Conservation (phyloP, 2,329 filamentous ascomycete species). For the Dactylellina leptospora region DNA sequence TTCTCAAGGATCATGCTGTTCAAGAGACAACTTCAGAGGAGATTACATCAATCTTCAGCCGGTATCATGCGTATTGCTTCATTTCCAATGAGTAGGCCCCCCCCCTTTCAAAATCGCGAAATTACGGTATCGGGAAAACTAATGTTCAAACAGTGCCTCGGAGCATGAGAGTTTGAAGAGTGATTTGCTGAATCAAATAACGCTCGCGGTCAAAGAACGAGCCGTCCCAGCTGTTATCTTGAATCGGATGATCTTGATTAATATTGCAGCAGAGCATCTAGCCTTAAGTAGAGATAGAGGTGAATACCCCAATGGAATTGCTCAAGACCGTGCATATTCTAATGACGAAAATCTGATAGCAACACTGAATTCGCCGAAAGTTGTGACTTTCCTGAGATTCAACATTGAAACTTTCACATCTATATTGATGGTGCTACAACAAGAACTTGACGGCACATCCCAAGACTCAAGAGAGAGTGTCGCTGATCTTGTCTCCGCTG, state of each 20-base stretch:
- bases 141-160: slow-evolving; percentile 64
- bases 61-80: slow-evolving; percentile 84
- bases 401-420: slow-evolving; percentile 80
- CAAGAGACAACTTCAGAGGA: slow-evolving; percentile 68
- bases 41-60: slow-evolving; percentile 81
- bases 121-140: not conserved
- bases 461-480: slow-evolving; percentile 64
- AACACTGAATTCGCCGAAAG: slow-evolving; percentile 58
- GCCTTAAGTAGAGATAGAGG: slow-evolving; percentile 70
- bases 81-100: slow-evolving; percentile 71
- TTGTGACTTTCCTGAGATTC: slow-evolving; percentile 75
- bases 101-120: not conserved
- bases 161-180: slow-evolving; percentile 83
- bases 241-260: slow-evolving; percentile 82
- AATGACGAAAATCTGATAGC: slow-evolving; percentile 59
- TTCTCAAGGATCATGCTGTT: slow-evolving; percentile 44
- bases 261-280: slow-evolving; percentile 82
- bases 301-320: slow-evolving; percentile 64
- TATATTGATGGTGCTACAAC: slow-evolving; percentile 74
- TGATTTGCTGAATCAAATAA: slow-evolving; percentile 81
- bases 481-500: slow-evolving; percentile 65
- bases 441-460: slow-evolving; percentile 72
- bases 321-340: slow-evolving; percentile 63
- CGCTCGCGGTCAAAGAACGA: slow-evolving; percentile 75
- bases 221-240: slow-evolving; percentile 70